phyloP scores from a whole-genome alignment of 2,329 filamentous ascomycete species.

The Sclerotiophoma versabilis region DNA sequence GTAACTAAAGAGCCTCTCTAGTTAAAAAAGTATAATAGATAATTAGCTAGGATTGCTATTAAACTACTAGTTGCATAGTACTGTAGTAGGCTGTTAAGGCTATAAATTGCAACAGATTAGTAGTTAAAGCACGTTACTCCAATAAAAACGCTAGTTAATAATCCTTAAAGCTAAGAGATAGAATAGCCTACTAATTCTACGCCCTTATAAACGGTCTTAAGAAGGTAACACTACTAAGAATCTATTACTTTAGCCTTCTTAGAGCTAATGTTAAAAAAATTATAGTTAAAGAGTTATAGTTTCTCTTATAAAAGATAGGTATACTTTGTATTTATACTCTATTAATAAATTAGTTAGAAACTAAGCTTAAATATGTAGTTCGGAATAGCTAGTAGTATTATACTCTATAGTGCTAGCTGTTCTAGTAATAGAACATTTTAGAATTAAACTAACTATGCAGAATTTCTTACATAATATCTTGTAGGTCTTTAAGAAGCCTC shows the following conservation, averaged over 20 bases:
- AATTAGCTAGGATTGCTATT: conserved; percentile 40
- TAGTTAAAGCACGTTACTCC: conserved; percentile 19
- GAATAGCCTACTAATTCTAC: conserved; percentile 14
- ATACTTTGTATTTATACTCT: too few species aligned
- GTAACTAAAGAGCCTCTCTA: conserved; percentile 45
- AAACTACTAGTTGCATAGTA: conserved; percentile 33
- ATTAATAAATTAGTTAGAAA: too few species aligned
- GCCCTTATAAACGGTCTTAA: too few species aligned
- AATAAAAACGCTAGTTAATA: conserved; percentile 13
- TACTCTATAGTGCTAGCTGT: neutral
- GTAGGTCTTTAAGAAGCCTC: neutral
- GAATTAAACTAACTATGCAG: neutral
- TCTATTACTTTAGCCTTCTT: conserved; percentile 5
- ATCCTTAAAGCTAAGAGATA: conserved; percentile 6
- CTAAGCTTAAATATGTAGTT: too few species aligned
- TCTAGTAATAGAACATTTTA: neutral
- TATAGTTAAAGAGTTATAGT: too few species aligned
- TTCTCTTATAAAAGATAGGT: too few species aligned
- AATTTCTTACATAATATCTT: neutral
- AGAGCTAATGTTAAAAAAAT: too few species aligned
- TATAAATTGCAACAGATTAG: neutral
- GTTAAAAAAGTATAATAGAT: conserved; percentile 48
- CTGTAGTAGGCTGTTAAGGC: neutral
- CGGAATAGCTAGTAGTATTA: conserved; percentile 1
- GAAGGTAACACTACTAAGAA: conserved; percentile 23